A percentile compares a stretch with the other conserved stretches of the same genome.
These are phyloP conservation scores for Scutellaria barbata DNA, from an alignment of 257 asterid species.

Conservation along the genomic window DNA sequence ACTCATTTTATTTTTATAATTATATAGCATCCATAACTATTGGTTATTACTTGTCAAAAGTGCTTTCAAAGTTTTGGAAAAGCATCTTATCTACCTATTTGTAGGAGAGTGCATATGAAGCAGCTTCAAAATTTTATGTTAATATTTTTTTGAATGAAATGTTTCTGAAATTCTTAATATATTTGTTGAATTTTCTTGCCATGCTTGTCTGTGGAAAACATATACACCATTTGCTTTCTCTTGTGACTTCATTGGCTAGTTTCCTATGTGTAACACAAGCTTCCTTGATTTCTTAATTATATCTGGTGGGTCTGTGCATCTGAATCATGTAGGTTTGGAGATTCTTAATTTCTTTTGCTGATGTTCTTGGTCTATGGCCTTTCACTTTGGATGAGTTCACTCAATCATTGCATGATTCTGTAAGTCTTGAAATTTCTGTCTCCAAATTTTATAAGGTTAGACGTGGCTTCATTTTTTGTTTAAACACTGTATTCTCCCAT, in stretches of 20 bases:
- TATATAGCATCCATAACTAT: background rate
- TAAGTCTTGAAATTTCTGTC: conserved; percentile 42
- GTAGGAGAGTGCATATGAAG: conserved; percentile 4
- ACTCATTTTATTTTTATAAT: conserved; percentile 18
- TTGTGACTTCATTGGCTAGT: conserved; percentile 20
- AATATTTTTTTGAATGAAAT: background rate
- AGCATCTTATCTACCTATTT: background rate
- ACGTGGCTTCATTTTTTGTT: conserved; percentile 13
- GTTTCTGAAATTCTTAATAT: background rate
- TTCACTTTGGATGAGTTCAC: conserved; percentile 86
- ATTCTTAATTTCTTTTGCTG: conserved; percentile 83
- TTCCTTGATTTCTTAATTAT: conserved; percentile 23
- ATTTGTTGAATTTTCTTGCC: conserved; percentile 11
- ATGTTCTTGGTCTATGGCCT: conserved; percentile 93
- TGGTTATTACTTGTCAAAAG: background rate
- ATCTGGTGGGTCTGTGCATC: conserved; percentile 25
- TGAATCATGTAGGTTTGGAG: conserved; percentile 70
- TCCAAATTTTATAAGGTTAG: conserved; percentile 23
- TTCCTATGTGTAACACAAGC: conserved; percentile 19
- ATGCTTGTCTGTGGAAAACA: conserved; percentile 12
- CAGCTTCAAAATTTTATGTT: conserved; percentile 13
- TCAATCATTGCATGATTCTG: conserved; percentile 77
- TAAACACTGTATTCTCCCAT: conserved; percentile 26
- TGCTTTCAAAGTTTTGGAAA: background rate
- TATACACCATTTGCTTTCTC: conserved; percentile 10